A percentile compares a stretch with the other conserved stretches of the same genome.
Evolutionary conservation across 495 filamentous ascomycete genomes (phyloP).

Genomic region (Amphirosellinia nigrospora): DNA sequence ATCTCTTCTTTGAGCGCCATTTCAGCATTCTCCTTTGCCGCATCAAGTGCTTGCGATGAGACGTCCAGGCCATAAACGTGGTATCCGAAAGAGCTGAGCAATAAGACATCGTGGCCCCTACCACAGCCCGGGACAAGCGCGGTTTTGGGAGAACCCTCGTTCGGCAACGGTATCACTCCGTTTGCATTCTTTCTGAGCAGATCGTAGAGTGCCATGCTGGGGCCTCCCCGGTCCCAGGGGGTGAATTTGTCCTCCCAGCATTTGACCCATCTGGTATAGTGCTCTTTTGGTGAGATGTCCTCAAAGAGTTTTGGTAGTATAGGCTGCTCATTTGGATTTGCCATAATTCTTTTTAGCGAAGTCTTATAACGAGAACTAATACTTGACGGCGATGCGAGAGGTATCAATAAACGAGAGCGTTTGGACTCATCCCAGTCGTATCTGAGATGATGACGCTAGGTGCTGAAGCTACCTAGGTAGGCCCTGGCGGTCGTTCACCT

Average conservation of each 20-base stretch:
- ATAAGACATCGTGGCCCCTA: conserved; percentile 73
- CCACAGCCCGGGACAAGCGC: conserved; percentile 78
- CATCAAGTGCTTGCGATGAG: conserved; percentile 61
- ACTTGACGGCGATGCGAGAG: not conserved
- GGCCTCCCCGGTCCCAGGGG: conserved; percentile 73
- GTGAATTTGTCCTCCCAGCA: conserved; percentile 69
- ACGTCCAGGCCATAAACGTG: conserved; percentile 77
- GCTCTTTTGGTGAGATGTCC: conserved; percentile 31
- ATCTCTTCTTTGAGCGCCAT: conserved; percentile 33
- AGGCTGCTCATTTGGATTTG: not conserved
- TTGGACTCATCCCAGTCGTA: not conserved
- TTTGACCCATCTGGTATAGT: conserved; percentile 60
- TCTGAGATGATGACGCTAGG: not conserved
- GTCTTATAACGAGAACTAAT: not conserved
- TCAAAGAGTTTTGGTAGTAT: conserved; percentile 34
- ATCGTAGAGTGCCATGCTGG: conserved; percentile 72
- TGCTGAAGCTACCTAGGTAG: not conserved
- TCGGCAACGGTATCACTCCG: conserved; percentile 51
- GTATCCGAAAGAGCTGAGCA: conserved; percentile 73
- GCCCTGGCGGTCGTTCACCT: not conserved
- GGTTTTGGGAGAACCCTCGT: conserved; percentile 47
- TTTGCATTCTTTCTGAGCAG: conserved; percentile 54
- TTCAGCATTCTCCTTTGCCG: conserved; percentile 56
- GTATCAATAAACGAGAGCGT: not conserved
- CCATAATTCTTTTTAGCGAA: conserved; percentile 3